Conservation (phyloP, 2,329 filamentous ascomycete species). For the Blastomyces emzantsi region DNA sequence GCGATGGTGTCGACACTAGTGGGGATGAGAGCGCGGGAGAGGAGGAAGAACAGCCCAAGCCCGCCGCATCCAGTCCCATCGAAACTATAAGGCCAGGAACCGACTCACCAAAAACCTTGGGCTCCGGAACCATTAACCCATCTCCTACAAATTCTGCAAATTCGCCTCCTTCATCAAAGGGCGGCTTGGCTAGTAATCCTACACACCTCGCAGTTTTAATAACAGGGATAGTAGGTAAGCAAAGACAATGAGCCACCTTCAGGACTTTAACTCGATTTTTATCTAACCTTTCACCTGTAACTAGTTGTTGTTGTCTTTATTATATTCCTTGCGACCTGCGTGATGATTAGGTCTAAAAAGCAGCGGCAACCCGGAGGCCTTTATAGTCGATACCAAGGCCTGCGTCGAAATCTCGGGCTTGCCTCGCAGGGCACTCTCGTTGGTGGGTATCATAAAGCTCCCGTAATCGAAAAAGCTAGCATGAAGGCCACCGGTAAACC, state of each 20-base stretch:
- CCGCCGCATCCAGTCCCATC: not conserved
- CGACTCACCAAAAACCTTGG: not conserved
- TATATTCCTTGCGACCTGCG: constrained; percentile 1
- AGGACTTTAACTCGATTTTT: not conserved
- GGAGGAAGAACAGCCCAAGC: constrained; percentile 1
- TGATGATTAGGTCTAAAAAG: constrained; percentile 5
- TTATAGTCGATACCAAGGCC: constrained; percentile 6
- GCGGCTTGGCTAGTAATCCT: not conserved
- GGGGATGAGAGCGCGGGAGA: constrained; percentile 1
- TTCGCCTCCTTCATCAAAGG: not conserved
- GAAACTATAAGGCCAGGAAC: not conserved
- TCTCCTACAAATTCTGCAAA: not conserved
- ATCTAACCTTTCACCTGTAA: not conserved
- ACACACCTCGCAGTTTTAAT: constrained; percentile 9
- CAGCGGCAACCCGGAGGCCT: not conserved
- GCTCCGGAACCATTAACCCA: not conserved
- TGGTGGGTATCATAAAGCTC: not conserved
- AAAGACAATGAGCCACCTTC: no score
- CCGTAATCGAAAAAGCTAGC: not conserved
- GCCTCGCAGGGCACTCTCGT: not conserved
- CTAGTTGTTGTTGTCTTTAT: not conserved
- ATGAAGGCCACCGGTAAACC: not conserved
- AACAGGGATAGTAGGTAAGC: constrained; percentile 7
- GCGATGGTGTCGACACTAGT: constrained; percentile 11
- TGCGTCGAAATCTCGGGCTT: not conserved